Percentiles rank a stretch among this genome's conserved stretches.
These are phyloP conservation scores for Fusarium brachygibbosum DNA, from an alignment of 2,329 filamentous ascomycete genomes.

Conservation along the genomic window DNA sequence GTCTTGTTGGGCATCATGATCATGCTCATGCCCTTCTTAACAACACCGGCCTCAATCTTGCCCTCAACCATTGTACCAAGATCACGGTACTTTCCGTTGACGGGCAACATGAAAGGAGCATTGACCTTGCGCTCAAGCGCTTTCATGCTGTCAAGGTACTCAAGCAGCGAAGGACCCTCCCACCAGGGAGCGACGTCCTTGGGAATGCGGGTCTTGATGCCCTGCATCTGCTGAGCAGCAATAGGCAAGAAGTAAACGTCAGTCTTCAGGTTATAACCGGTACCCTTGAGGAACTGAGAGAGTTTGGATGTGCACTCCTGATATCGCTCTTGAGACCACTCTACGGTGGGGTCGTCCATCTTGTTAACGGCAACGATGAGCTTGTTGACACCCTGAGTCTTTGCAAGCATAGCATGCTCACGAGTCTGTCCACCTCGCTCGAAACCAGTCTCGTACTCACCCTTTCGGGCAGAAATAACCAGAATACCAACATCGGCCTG, in stretches of 20 bases:
- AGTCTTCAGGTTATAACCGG: conserved; percentile 93
- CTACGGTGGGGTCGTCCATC: conserved; percentile 97
- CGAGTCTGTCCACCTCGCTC: conserved; percentile 96
- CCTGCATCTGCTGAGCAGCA: conserved; percentile 85
- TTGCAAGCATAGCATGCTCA: conserved; percentile 97
- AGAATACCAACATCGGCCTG: conserved; percentile 95
- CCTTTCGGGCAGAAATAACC: conserved; percentile 96
- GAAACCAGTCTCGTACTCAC: conserved; percentile 98
- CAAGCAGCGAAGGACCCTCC: conserved; percentile 88
- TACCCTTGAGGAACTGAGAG: conserved; percentile 86
- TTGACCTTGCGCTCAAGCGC: conserved; percentile 95
- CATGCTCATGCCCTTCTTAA: conserved; percentile 89
- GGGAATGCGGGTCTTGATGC: conserved; percentile 90
- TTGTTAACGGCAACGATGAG: conserved; percentile 97
- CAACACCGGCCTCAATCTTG: conserved; percentile 93
- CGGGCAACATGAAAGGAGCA: conserved; percentile 99
- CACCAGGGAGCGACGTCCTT: conserved; percentile 85
- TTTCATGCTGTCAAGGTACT: conserved; percentile 95
- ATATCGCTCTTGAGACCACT: conserved; percentile 95
- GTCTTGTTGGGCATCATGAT: conserved; percentile 97
- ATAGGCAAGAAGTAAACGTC: conserved; percentile 97
- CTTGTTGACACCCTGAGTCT: conserved; percentile 98
- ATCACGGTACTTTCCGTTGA: conserved; percentile 96
- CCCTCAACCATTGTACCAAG: conserved; percentile 98
- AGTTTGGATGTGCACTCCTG: conserved; percentile 95